Evolutionary conservation across 139 green algal species (phyloP).

Genomic region (Haematococcus sp.): DNA sequence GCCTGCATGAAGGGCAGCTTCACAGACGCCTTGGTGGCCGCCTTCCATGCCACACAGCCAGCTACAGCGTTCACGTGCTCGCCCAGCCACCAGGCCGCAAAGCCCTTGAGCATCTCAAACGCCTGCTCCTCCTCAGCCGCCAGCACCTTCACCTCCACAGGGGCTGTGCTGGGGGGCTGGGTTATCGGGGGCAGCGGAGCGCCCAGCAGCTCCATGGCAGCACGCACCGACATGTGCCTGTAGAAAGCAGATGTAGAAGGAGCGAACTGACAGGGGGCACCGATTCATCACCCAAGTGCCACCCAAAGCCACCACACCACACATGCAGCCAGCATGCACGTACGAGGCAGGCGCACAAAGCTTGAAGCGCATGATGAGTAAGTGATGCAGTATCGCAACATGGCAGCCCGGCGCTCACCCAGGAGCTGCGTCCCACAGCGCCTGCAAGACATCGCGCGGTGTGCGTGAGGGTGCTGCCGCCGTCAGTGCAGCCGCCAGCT

Average conservation of each 20-base stretch:
- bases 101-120: slow-evolving; percentile 30
- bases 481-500: slow-evolving; percentile 51
- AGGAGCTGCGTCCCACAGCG: slow-evolving; percentile 41
- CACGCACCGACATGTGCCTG: slow-evolving; percentile 5
- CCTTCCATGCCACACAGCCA: slow-evolving; percentile 51
- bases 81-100: slow-evolving; percentile 66
- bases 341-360: neutral
- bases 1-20: slow-evolving; percentile 1
- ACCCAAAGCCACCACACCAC: no score
- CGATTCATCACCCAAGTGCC: no score
- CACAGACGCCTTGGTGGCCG: slow-evolving; percentile 3
- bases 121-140: slow-evolving; percentile 39
- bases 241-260: no score
- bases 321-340: no score
- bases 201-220: slow-evolving; percentile 32
- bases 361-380: no score
- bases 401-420: no score
- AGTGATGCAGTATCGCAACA: no score
- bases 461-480: slow-evolving; percentile 44
- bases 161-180: slow-evolving; percentile 24
- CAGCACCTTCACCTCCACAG: slow-evolving; percentile 51
- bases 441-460: slow-evolving; percentile 37
- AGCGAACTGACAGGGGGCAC: no score
- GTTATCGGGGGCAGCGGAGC: slow-evolving; percentile 38
- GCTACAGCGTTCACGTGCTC: slow-evolving; percentile 70